These are phyloP conservation scores for Trametes sanguinea DNA, from an alignment of 768 basidiomycete species.

Conservation along the genomic window DNA sequence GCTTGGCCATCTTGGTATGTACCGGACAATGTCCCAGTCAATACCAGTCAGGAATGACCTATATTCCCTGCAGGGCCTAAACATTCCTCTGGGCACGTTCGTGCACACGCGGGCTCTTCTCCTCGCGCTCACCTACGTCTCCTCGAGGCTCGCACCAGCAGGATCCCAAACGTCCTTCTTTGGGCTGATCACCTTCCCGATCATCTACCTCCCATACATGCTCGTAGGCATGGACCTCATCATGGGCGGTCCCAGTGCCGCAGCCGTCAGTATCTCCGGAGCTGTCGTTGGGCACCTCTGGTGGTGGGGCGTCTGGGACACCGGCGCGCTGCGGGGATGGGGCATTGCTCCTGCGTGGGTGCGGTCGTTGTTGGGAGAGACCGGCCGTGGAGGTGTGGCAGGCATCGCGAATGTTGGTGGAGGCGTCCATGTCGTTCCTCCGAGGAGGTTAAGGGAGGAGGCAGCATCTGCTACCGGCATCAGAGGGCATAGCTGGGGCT, in stretches of 20 bases:
- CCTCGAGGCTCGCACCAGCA: slow-evolving; percentile 63
- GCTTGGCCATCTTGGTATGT: slow-evolving; percentile 61
- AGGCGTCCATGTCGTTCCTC: slow-evolving; percentile 63
- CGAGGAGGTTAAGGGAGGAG: slow-evolving; percentile 27
- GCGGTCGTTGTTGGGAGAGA: slow-evolving; percentile 35
- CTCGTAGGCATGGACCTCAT: slow-evolving; percentile 74
- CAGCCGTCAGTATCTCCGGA: slow-evolving; percentile 62
- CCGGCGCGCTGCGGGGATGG: slow-evolving; percentile 42
- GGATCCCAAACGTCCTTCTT: slow-evolving; percentile 73
- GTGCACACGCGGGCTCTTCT: slow-evolving; percentile 68
- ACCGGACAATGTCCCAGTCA: background rate
- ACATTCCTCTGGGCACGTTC: slow-evolving; percentile 57
- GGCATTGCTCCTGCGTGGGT: slow-evolving; percentile 65
- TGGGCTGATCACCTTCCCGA: slow-evolving; percentile 75
- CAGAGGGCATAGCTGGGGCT: slow-evolving; percentile 52
- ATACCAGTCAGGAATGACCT: background rate
- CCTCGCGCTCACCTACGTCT: slow-evolving; percentile 67
- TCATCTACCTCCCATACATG: slow-evolving; percentile 72
- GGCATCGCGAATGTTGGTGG: slow-evolving; percentile 37
- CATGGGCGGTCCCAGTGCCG: slow-evolving; percentile 57
- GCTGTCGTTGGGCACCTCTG: slow-evolving; percentile 77
- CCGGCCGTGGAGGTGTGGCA: slow-evolving; percentile 43
- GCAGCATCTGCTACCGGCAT: slow-evolving; percentile 22
- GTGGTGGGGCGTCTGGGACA: slow-evolving; percentile 72
- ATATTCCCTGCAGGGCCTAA: slow-evolving; percentile 43